These are phyloP conservation scores for Ophiosphaerella korrae DNA, from an alignment of 2,329 filamentous ascomycete genomes.

Conservation along the genomic window DNA sequence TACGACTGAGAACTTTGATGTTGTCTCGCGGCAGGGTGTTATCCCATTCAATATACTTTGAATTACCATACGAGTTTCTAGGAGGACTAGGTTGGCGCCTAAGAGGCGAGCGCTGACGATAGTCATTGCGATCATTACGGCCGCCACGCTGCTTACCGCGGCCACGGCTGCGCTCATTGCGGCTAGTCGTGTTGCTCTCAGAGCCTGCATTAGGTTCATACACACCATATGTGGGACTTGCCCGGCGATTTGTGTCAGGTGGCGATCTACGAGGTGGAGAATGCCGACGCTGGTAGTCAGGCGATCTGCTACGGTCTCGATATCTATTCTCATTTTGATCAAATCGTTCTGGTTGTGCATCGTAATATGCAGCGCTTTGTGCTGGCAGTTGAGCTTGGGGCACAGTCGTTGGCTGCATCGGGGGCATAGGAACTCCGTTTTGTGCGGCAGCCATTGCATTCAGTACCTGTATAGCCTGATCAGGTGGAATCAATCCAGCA, in stretches of 20 bases:
- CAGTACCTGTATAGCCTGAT: conserved; percentile 43
- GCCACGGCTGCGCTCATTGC: conserved; percentile 61
- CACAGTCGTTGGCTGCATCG: conserved; percentile 25
- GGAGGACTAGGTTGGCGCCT: conserved; percentile 64
- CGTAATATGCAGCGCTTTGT: conserved; percentile 25
- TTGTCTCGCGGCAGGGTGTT: conserved; percentile 71
- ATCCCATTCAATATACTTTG: conserved; percentile 84
- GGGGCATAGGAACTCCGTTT: conserved; percentile 33
- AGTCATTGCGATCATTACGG: conserved; percentile 61
- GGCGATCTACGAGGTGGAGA: conserved; percentile 62
- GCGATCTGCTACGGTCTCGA: conserved; percentile 56
- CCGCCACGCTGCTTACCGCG: conserved; percentile 52
- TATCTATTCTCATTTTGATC: conserved; percentile 41
- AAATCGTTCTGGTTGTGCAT: conserved; percentile 31
- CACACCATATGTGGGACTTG: conserved; percentile 73
- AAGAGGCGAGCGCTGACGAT: conserved; percentile 85
- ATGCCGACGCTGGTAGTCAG: conserved; percentile 70
- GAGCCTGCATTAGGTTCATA: conserved; percentile 67
- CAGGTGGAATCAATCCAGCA: conserved; percentile 37
- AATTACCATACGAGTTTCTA: conserved; percentile 38
- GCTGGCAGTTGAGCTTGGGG: conserved; percentile 18
- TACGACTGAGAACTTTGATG: conserved; percentile 88
- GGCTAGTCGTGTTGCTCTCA: conserved; percentile 64
- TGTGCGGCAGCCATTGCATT: conserved; percentile 35
- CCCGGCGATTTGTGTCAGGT: conserved; percentile 62